phyloP scores from a whole-genome alignment of 208 protist genomes.

The Wallacemonas sp. region DNA sequence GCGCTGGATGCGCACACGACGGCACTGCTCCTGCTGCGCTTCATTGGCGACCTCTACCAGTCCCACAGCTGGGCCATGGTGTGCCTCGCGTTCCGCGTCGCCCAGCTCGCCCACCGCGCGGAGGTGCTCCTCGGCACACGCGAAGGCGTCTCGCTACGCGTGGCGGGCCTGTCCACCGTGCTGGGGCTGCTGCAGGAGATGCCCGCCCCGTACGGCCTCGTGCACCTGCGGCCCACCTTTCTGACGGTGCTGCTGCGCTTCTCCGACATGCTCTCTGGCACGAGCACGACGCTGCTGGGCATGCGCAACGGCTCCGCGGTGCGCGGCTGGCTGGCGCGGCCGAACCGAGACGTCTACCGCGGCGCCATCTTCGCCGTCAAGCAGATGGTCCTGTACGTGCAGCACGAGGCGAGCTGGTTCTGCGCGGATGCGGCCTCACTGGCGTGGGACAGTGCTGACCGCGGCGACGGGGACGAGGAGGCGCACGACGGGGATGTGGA shows the following conservation, averaged over 20 bases:
- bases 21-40: slow-evolving; percentile 64
- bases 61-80: slow-evolving; percentile 71
- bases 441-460: neutral
- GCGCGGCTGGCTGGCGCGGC: slow-evolving; percentile 40
- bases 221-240: slow-evolving; percentile 26
- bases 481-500: neutral
- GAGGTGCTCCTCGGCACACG: slow-evolving; percentile 39
- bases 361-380: slow-evolving; percentile 63
- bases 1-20: slow-evolving; percentile 33
- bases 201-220: slow-evolving; percentile 20
- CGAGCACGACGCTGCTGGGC: slow-evolving; percentile 50
- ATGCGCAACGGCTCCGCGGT: slow-evolving; percentile 46
- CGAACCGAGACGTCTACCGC: slow-evolving; percentile 60
- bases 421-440: neutral
- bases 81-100: slow-evolving; percentile 55
- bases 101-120: slow-evolving; percentile 58
- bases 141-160: slow-evolving; percentile 30
- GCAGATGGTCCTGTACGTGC: slow-evolving; percentile 66
- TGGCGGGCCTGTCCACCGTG: slow-evolving; percentile 41
- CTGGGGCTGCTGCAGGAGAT: slow-evolving; percentile 67
- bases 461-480: neutral
- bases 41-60: slow-evolving; percentile 58
- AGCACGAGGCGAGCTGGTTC: slow-evolving; percentile 39
- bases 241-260: slow-evolving; percentile 39
- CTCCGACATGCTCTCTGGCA: slow-evolving; percentile 49